Base-by-base conservation (phyloP, 345 rosid species). In the Eucalyptus melliodora region DNA sequence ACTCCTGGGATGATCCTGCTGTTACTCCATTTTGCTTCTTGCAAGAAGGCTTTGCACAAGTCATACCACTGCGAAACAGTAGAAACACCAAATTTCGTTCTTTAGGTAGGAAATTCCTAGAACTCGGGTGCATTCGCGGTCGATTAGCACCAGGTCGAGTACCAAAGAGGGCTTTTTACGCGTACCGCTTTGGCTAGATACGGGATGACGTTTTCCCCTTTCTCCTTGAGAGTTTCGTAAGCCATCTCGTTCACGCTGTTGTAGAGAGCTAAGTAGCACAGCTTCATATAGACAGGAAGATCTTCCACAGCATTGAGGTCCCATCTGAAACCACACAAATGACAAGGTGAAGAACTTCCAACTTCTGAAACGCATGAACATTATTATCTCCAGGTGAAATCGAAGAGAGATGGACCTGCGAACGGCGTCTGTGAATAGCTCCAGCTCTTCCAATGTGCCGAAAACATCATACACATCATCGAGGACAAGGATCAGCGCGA, bases 391-490 rank as follows among this genome's bases (percentile, higher is more conserved):
- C 55, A 23, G 27, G 40, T 31, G 62, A 72, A 0, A 72, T 80
- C 30, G 49, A 31, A 9, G 42, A 47, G 49, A 12, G 30, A 86
- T 7, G 17, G 53, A 92, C 94, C 94, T 92, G 30, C 91, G 87
- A 60, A 93, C 92, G 7, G 92, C 94, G 5, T 90, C 62, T 2
- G 93, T 94, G 47, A 94, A 94, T 12, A 90, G 87, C 87, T 91
- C 90, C 34, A 94, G 44, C 86, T 94, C 94, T 26, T 92, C 92
- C 30, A 90, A 30, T 31, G 93, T 91, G 37, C 93, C 94, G 59
- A 91, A 94, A 87, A 90, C 91, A 65, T 94, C 94, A 47, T 92
- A 95, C 6, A 93, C 88, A 88, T 95, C 95, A 89, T 94, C 95
- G 19, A 94, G 91, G 53, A 69, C 87, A 1, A 95, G 92, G 3